Evolutionary conservation across 1,139 yeast genomes (phyloP).

Genomic region (Lodderomyces parapsilosis): DNA sequence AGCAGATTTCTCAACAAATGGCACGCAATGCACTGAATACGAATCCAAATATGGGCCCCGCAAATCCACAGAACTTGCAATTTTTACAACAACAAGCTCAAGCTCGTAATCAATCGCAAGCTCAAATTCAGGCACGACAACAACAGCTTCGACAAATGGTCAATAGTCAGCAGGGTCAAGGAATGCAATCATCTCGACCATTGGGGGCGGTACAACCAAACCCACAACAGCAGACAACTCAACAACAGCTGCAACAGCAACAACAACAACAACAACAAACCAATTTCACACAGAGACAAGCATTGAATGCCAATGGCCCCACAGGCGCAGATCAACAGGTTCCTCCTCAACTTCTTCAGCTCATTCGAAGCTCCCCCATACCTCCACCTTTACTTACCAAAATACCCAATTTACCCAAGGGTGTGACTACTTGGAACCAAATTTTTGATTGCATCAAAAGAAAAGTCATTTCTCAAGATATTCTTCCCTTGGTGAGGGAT

Average conservation of each 20-base stretch:
- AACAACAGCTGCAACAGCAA: constrained; percentile 13
- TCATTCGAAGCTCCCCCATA: constrained; percentile 57
- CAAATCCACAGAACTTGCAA: constrained; percentile 15
- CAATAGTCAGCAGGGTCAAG: constrained; percentile 13
- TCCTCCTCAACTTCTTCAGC: constrained; percentile 23
- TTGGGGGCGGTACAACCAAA: constrained; percentile 30
- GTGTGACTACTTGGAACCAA: constrained; percentile 80
- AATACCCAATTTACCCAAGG: constrained; percentile 81
- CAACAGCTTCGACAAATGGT: constrained; percentile 17
- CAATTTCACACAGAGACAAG: constrained; percentile 1
- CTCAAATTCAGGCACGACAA: constrained; percentile 21
- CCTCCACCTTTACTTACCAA: constrained; percentile 71
- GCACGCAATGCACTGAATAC: constrained; percentile 3
- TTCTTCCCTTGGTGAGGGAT: constrained; percentile 56
- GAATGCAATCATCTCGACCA: constrained; percentile 29
- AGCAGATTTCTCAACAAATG: constrained; percentile 11
- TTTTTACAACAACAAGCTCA: constrained; percentile 52
- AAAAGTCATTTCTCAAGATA: constrained; percentile 54
- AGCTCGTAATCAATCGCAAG: constrained; percentile 46
- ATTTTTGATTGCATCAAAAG: constrained; percentile 68
- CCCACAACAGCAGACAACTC: constrained; percentile 25
- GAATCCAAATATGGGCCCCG: constrained; percentile 6
- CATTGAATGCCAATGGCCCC: neutral
- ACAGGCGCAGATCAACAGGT: constrained; percentile 8
- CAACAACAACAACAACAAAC: constrained; percentile 8